These are phyloP conservation scores for Sugiyamaella lignohabitans DNA, from an alignment of 805 yeast genomes.

Conservation along the genomic window DNA sequence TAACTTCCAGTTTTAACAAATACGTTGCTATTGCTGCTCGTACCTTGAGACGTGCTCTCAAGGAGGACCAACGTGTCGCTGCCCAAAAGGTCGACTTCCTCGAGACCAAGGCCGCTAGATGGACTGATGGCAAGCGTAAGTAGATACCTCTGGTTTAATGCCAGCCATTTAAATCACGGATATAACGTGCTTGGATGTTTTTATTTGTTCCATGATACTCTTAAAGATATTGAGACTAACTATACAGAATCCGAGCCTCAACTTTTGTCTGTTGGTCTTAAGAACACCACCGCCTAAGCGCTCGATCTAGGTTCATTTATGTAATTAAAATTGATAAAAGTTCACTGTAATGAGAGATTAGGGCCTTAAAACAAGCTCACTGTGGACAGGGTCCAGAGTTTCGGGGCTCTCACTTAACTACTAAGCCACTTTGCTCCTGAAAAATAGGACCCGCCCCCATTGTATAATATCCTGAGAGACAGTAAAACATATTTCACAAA, in stretches of 20 bases:
- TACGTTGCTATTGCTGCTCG: slow-evolving; percentile 87
- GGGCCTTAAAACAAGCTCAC: too few species aligned
- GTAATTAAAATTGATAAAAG: too few species aligned
- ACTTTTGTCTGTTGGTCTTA: slow-evolving; percentile 18
- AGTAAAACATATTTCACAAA: too few species aligned
- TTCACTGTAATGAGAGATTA: too few species aligned
- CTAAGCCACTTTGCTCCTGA: too few species aligned
- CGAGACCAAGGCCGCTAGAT: slow-evolving; percentile 67
- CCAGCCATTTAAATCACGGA: too few species aligned
- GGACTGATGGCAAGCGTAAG: slow-evolving; percentile 55
- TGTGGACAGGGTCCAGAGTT: too few species aligned
- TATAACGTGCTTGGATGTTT: too few species aligned
- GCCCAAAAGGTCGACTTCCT: slow-evolving; percentile 62
- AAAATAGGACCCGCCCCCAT: too few species aligned
- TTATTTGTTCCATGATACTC: neutral
- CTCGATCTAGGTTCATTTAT: too few species aligned
- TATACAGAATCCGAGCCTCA: slow-evolving; percentile 22
- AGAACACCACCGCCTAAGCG: slow-evolving; percentile 5
- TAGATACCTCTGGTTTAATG: neutral
- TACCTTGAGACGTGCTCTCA: slow-evolving; percentile 79
- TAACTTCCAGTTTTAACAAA: slow-evolving; percentile 57
- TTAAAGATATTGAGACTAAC: neutral
- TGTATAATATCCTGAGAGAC: too few species aligned
- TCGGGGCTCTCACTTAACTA: too few species aligned
- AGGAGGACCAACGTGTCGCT: slow-evolving; percentile 72